Conservation (phyloP, 192 early-diverging fungal genomes). For the Coemansia sp. region DNA sequence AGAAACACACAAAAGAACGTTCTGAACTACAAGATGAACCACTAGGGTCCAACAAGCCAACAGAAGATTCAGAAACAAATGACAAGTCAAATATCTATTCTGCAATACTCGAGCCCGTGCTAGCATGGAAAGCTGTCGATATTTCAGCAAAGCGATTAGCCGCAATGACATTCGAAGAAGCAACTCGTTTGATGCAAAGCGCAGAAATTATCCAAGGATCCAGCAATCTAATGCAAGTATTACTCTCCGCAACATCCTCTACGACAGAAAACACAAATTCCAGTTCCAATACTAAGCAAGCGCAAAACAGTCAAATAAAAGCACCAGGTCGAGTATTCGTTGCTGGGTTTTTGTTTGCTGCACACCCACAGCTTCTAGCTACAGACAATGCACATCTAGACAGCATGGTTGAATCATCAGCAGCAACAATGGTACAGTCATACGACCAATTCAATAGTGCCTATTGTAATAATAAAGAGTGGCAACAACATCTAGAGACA, state of each 20-base stretch:
- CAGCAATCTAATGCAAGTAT: neutral
- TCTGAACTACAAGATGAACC: neutral
- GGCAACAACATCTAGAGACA: slow-evolving; percentile 17
- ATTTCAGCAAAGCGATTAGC: slow-evolving; percentile 20
- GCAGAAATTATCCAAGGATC: slow-evolving; percentile 9
- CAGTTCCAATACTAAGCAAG: no score
- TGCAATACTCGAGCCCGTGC: neutral
- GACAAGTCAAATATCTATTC: neutral
- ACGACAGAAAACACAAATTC: neutral
- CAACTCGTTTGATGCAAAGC: slow-evolving; percentile 27
- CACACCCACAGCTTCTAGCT: slow-evolving; percentile 22
- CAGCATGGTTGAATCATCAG: slow-evolving; percentile 25
- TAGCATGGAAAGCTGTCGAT: slow-evolving; percentile 12
- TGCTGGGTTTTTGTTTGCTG: slow-evolving; percentile 28
- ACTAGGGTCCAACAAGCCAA: neutral
- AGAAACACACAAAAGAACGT: neutral
- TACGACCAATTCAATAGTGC: slow-evolving; percentile 16
- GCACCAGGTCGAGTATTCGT: slow-evolving; percentile 34
- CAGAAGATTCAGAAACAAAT: neutral
- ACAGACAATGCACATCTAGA: slow-evolving; percentile 26
- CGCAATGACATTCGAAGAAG: slow-evolving; percentile 20
- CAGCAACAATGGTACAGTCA: slow-evolving; percentile 18
- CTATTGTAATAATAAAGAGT: slow-evolving; percentile 7
- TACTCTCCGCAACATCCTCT: no score
- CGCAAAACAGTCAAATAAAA: no score